Base-by-base conservation (phyloP, 805 yeast species). In the Yamadazyma ubonensis region DNA sequence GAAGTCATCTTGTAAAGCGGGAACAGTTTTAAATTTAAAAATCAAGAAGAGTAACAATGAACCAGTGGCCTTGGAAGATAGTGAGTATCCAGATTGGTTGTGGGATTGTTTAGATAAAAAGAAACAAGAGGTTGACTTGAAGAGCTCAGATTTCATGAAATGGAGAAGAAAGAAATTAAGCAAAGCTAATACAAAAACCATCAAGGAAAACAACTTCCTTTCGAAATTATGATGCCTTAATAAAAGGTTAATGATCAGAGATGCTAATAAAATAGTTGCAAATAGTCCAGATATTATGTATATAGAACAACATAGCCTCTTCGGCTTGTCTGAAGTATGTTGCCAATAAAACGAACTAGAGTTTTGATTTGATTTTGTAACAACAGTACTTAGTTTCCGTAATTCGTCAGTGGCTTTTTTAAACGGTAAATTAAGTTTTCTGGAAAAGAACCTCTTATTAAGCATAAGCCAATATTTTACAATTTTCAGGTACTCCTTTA, bases 61-160 rank as follows among this genome's bases (percentile, higher is more conserved):
- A 51, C 88, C 95, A 6, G 80, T 87, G 4, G 98, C 98, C 1
- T 62, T 84, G 39, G 87, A 83, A 45, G 98, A 93, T 58, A 70
- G 70, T 27, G 96, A 90, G 53, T 91, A 91, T 57, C 99, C 99
- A 4, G 86, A 75, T 32, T 91, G 99, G 99, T 72, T 91, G 38
- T 93, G 98, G 98, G 78, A 75, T 4, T 70, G 86, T 34, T 73
- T 89, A 22, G 95, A 90, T 59, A 68, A 75, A 37, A 75, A 76
- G 27, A 76, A 76, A n/a, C 81, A 78, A 54, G 68, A 72, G 41
- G 75, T 69, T 19, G 69, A 75, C 49, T 69, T 83, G 27, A 80
- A 76, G 36, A 70, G 69, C 17, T 78, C 78, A 41, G 86, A 87
- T 29, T 71, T 81, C 36, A 75, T 75, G 65, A 72, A 72, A 49